A percentile compares a stretch with the other conserved stretches of the same genome.
Evolutionary conservation across 441 rosid species (phyloP).

Genomic region (Pelargonium cotyledonis): DNA sequence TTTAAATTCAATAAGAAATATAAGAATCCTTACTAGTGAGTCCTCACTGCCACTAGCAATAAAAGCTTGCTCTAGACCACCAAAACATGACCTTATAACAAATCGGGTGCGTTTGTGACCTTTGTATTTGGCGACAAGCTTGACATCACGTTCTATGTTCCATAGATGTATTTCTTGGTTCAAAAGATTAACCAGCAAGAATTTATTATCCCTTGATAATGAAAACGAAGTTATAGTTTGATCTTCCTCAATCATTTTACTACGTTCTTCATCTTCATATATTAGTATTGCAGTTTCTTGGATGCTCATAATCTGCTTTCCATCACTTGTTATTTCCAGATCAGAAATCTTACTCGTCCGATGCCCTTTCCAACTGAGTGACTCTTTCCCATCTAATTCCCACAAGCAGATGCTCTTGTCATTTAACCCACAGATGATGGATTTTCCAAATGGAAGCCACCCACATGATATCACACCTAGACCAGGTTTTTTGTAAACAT

Average conservation of each 20-base stretch:
- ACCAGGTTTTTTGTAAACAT: conserved; percentile 44
- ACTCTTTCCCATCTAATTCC: conserved; percentile 51
- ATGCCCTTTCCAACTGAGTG: conserved; percentile 50
- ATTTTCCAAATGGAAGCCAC: conserved; percentile 49
- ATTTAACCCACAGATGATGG: conserved; percentile 39
- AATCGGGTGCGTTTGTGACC: conserved; percentile 52
- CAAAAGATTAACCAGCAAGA: conserved; percentile 51
- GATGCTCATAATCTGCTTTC: conserved; percentile 49
- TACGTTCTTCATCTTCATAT: conserved; percentile 36
- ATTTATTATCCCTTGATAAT: conserved; percentile 47
- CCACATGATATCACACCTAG: conserved; percentile 50
- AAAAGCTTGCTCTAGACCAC: conserved; percentile 54
- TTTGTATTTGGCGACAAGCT: conserved; percentile 44
- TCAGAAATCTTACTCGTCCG: conserved; percentile 46
- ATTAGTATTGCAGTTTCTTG: conserved; percentile 44
- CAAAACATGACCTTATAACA: conserved; percentile 59
- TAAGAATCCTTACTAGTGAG: conserved; percentile 39
- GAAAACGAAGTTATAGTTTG: conserved; percentile 59
- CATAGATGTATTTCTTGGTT: conserved; percentile 64
- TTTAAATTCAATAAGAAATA: neutral
- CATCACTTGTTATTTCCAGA: conserved; percentile 52
- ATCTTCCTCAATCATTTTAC: conserved; percentile 41
- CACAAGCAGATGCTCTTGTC: conserved; percentile 55
- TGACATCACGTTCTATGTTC: conserved; percentile 39
- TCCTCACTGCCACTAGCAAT: conserved; percentile 78